Percentiles rank a stretch among this genome's conserved stretches.
These are phyloP conservation scores for Orobanche coerulescens DNA, from an alignment of 257 asterid species.

Conservation along the genomic window DNA sequence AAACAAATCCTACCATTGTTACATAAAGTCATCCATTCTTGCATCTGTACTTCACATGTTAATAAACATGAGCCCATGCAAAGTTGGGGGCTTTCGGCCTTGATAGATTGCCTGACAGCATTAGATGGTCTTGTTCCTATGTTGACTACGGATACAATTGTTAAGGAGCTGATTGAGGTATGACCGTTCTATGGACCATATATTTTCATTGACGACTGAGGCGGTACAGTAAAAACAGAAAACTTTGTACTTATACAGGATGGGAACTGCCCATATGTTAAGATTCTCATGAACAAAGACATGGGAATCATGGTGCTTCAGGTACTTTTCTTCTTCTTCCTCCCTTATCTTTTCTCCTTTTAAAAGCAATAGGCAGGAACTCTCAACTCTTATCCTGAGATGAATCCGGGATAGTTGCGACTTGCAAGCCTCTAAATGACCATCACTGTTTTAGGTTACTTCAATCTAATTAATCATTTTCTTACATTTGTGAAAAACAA, in stretches of 20 bases:
- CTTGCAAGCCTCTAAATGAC: constrained; percentile 12
- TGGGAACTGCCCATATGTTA: constrained; percentile 49
- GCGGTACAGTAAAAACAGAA: constrained; percentile 13
- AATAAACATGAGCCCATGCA: constrained; percentile 71
- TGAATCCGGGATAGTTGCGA: constrained; percentile 1
- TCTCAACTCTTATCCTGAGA: constrained; percentile 4
- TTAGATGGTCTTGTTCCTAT: constrained; percentile 70
- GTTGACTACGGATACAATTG: constrained; percentile 51
- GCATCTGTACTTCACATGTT: constrained; percentile 45
- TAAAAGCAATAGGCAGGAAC: not conserved
- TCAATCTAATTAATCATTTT: constrained; percentile 6
- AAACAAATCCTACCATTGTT: constrained; percentile 79
- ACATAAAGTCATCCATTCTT: constrained; percentile 44
- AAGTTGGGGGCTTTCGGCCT: constrained; percentile 72
- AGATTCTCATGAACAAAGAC: constrained; percentile 65
- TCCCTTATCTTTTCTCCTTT: not conserved
- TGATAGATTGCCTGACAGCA: constrained; percentile 58
- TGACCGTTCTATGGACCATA: constrained; percentile 12
- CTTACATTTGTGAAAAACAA: not conserved
- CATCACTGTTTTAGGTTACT: constrained; percentile 8
- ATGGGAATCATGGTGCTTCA: constrained; percentile 58
- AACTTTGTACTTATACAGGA: constrained; percentile 45
- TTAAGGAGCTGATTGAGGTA: constrained; percentile 86
- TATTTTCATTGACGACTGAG: constrained; percentile 7
- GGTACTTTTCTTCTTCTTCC: constrained; percentile 33